A percentile compares a stretch with the other conserved stretches of the same genome.
These are phyloP conservation scores for Populus tremula DNA, from an alignment of 345 rosid species.

Conservation along the genomic window DNA sequence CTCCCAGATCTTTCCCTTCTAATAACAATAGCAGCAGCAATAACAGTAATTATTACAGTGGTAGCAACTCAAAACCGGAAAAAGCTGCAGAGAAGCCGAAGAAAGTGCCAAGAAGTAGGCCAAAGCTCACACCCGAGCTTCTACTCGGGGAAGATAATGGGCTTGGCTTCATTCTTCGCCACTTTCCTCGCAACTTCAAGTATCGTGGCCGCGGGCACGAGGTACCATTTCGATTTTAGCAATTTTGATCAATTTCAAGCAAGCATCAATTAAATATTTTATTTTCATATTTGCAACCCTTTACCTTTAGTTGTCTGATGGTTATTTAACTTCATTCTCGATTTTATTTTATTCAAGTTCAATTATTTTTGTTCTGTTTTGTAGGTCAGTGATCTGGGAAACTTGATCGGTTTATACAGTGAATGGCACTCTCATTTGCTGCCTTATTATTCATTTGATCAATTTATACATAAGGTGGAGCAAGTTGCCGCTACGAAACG, in stretches of 20 bases:
- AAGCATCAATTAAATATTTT: not conserved
- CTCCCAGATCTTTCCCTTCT: constrained; percentile 28
- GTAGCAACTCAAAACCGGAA: constrained; percentile 2
- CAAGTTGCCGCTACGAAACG: constrained; percentile 73
- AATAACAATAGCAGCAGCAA: not conserved
- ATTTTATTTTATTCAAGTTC: not conserved
- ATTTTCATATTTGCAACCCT: not conserved
- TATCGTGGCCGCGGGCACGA: constrained; percentile 81
- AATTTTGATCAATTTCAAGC: not conserved
- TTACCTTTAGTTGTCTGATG: not conserved
- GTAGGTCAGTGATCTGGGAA: constrained; percentile 77
- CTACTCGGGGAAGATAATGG: constrained; percentile 74
- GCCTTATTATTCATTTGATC: constrained; percentile 81
- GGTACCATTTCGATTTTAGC: constrained; percentile 34
- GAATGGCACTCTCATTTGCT: constrained; percentile 84
- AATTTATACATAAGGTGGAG: constrained; percentile 75
- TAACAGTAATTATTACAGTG: not conserved
- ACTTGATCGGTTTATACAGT: constrained; percentile 65
- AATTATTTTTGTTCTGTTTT: not conserved
- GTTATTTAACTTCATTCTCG: not conserved
- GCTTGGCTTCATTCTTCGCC: constrained; percentile 75
- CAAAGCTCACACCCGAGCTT: constrained; percentile 79
- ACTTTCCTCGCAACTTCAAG: constrained; percentile 80
- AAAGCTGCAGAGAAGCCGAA: constrained; percentile 44
- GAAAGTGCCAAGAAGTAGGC: constrained; percentile 51